phyloP scores from a whole-genome alignment of 2,329 filamentous ascomycete genomes.

The Pseudogymnoascus sp. region DNA sequence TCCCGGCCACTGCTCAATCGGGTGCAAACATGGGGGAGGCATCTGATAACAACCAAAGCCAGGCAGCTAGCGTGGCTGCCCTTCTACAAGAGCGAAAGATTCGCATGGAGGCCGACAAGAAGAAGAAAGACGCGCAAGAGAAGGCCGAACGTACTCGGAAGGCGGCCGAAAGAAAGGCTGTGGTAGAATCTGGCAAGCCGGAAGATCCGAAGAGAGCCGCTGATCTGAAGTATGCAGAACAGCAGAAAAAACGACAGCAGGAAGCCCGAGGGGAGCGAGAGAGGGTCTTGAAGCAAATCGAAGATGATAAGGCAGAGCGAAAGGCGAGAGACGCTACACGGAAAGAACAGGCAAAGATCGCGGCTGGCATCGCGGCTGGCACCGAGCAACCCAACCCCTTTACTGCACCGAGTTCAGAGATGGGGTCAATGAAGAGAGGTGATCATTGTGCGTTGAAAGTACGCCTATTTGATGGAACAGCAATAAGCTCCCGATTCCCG shows the following conservation, averaged over 20 bases:
- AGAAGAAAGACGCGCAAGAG: conserved; percentile 30
- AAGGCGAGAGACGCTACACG: conserved; percentile 45
- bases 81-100: conserved; percentile 44
- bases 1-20: not conserved
- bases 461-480: conserved; percentile 75
- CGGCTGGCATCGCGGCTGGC: conserved; percentile 1
- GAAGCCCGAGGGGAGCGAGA: conserved; percentile 60
- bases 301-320: conserved; percentile 65
- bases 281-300: conserved; percentile 65
- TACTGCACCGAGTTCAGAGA: not conserved
- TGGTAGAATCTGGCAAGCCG: conserved; percentile 29
- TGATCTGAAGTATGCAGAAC: conserved; percentile 41
- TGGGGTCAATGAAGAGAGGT: conserved; percentile 15
- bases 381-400: not conserved
- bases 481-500: conserved; percentile 63
- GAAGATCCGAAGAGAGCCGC: conserved; percentile 31
- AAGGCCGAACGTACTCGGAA: conserved; percentile 33
- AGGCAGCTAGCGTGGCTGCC: conserved; percentile 22
- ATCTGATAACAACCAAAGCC: conserved; percentile 9
- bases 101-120: conserved; percentile 40
- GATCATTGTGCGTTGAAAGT: conserved; percentile 60
- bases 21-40: not conserved
- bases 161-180: conserved; percentile 37
- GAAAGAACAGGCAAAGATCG: conserved; percentile 31
- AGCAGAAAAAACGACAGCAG: conserved; percentile 52